Base-by-base conservation (phyloP, 352 stramenopile species). In the Globisporangium mamillatum region DNA sequence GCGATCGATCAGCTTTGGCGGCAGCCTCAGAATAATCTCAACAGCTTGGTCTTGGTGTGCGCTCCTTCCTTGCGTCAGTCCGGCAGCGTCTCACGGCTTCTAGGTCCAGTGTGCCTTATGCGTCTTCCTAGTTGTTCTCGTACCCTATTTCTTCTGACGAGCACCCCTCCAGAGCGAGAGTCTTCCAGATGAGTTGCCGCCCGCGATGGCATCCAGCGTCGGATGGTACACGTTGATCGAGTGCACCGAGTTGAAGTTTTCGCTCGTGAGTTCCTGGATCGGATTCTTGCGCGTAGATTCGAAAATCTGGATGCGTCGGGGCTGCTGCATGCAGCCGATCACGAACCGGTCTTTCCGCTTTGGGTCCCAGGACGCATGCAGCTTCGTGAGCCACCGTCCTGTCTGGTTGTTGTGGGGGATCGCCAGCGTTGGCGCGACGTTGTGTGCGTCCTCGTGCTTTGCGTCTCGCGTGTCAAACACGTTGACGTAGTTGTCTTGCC, bases 181-280 rank as follows among this genome's bases (percentile, higher is more conserved):
- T 18, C 88, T 73, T 0, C 88, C 86, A 2, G 82, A 93, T 4
- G 82, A 93, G 67, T 96, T 97, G 25, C 86, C 86, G 5, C 89
- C 83, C 1, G 78, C 81, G 59, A 97, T 88, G 8, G 86, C 67
- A 36, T 91, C 74, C 32, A 88, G 68, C 54, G 80, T 80, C 27
- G 89, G 88, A 66, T 97, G 90, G 71, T 96, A 94, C 3, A 82
- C 78, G 68, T 95, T 95, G 71, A 95, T 91, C 22, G 90, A 96
- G 71, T 94, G 87, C 27, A 97, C 86, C 20, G 89, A 96, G 1
- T 75, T 80, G 48, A 95, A 89, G 48, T 81, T 78, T 50, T 90
- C 76, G 65, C 83, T 89, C 60, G 63, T 79, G 20, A 94, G 75
- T 60, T 90, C 80, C 38, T 90, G 87, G 48, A 95, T 80, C 20